These are phyloP conservation scores for Lonicera japonica DNA, from an alignment of 129 eudicot species.

Conservation along the genomic window DNA sequence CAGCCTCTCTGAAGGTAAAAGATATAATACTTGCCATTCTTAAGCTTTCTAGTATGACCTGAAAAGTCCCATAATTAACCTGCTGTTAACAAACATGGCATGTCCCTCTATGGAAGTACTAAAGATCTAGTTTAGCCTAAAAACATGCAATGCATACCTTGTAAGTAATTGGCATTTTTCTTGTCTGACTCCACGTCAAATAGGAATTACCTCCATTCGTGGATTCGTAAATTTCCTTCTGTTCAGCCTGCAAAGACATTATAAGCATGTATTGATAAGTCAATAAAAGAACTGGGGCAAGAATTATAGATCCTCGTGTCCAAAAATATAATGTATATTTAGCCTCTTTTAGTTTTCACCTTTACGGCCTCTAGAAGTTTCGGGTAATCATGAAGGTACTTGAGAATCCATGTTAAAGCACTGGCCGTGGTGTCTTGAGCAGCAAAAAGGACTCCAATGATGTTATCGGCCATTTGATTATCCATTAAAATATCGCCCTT, in stretches of 20 bases:
- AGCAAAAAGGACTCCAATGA: slow-evolving; percentile 56
- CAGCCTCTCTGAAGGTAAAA: slow-evolving; percentile 60
- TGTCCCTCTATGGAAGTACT: background rate
- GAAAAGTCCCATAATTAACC: slow-evolving; percentile 11
- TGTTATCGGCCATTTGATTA: slow-evolving; percentile 52
- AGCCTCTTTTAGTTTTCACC: slow-evolving; percentile 21
- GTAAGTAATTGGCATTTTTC: slow-evolving; percentile 53
- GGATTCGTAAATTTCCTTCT: slow-evolving; percentile 29
- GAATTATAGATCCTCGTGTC: background rate
- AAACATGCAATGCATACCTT: slow-evolving; percentile 28
- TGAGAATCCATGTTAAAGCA: slow-evolving; percentile 53
- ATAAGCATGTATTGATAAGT: background rate
- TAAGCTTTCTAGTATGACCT: slow-evolving; percentile 56
- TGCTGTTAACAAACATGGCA: background rate
- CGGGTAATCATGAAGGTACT: slow-evolving; percentile 45
- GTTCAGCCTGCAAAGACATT: slow-evolving; percentile 46
- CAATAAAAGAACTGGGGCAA: background rate
- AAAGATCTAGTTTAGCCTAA: background rate
- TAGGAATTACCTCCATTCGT: slow-evolving; percentile 29
- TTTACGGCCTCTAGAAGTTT: slow-evolving; percentile 42
- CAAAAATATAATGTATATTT: no score
- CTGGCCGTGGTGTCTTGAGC: slow-evolving; percentile 66
- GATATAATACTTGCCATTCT: slow-evolving; percentile 64
- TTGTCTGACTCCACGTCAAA: slow-evolving; percentile 60
- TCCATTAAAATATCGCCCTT: slow-evolving; percentile 32